Evolutionary conservation across 805 yeast genomes (phyloP).

Genomic region (Yarrowia porcina): DNA sequence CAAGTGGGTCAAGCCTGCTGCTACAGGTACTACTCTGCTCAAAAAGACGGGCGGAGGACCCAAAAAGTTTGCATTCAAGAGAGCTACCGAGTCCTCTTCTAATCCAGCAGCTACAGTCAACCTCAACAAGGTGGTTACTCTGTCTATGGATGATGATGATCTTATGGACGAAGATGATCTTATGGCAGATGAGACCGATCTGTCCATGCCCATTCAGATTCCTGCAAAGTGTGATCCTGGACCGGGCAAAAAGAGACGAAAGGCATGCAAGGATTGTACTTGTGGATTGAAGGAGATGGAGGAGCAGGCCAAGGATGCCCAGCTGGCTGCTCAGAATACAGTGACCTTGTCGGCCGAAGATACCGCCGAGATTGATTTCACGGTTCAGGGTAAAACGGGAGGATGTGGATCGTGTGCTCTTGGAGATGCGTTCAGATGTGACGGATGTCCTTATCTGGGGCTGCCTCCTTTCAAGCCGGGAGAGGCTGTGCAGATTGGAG

Average conservation of each 20-base stretch:
- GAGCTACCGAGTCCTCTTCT: conserved; percentile 33
- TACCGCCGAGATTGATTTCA: conserved; percentile 86
- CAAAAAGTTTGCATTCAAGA: conserved; percentile 31
- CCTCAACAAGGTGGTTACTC: conserved; percentile 40
- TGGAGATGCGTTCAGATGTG: conserved; percentile 98
- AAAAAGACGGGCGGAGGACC: conserved; percentile 33
- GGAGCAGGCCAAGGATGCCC: conserved; percentile 45
- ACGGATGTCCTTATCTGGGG: conserved; percentile 96
- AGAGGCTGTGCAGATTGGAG: conserved; percentile 70
- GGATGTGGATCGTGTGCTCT: conserved; percentile 97
- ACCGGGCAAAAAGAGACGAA: conserved; percentile 60
- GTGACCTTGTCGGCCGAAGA: conserved; percentile 62
- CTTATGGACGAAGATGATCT: conserved; percentile 59
- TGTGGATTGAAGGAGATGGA: conserved; percentile 93
- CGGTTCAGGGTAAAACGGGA: conserved; percentile 94
- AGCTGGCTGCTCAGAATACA: conserved; percentile 49
- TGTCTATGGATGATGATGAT: conserved; percentile 49
- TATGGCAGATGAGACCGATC: conserved; percentile 43
- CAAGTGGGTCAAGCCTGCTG: conserved; percentile 56
- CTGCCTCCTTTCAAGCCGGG: conserved; percentile 99
- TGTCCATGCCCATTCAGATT: conserved; percentile 43
- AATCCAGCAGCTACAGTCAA: conserved; percentile 32
- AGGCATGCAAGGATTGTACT: conserved; percentile 97
- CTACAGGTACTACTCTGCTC: conserved; percentile 34
- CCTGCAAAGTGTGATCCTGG: conserved; percentile 58